Evolutionary conservation across 2,329 filamentous ascomycete genomes (phyloP).

Genomic region (Pyrenochaeta sp.): DNA sequence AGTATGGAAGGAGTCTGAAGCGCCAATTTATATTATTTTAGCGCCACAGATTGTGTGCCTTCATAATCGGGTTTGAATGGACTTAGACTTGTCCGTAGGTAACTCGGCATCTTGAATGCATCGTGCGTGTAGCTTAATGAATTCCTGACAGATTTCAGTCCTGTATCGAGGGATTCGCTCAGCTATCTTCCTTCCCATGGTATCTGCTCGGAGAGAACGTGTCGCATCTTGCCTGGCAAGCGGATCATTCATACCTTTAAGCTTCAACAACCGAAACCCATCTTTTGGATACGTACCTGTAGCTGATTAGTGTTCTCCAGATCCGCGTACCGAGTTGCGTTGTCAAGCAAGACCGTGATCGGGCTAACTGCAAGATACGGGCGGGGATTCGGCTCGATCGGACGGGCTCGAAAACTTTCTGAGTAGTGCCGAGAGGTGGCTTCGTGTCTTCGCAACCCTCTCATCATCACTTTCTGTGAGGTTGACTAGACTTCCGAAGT

Average conservation of each 20-base stretch:
- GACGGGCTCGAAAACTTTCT: background rate
- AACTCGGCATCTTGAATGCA: no score
- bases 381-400: constrained; percentile 6
- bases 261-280: no score
- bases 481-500: background rate
- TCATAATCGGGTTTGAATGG: no score
- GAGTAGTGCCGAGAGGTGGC: background rate
- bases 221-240: background rate
- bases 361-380: constrained; percentile 5
- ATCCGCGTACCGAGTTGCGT: background rate
- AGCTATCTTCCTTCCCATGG: no score
- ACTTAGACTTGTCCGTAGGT: no score
- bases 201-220: background rate
- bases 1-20: no score
- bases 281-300: background rate
- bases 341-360: background rate
- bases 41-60: no score
- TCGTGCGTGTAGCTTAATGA: no score
- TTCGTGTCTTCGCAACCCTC: background rate
- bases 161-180: no score
- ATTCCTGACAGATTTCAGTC: no score
- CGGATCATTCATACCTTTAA: background rate
- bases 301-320: background rate
- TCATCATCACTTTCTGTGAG: background rate
- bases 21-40: no score